Evolutionary conservation across 139 green algal species (phyloP), one percentile per base, ranked within the genome.

Genomic region (Protoeuglena noctilucae): DNA sequence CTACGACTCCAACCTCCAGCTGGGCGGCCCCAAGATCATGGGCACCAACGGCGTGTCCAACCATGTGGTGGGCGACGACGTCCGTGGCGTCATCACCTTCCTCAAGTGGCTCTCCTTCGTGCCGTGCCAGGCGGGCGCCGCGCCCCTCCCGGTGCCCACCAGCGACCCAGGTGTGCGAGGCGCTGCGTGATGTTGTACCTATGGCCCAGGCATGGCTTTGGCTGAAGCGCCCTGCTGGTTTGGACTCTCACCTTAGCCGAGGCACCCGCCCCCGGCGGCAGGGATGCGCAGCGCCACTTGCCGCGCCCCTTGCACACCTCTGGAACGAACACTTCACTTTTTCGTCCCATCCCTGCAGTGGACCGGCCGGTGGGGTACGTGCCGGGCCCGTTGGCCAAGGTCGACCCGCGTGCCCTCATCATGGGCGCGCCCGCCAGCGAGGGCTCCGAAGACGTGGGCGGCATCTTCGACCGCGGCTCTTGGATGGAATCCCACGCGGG

Each of bases 1-100:
- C 21, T 98, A 98, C 77, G 88, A 79, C n/a, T 84, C 65, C 2
- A 86, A 97, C 61, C 82, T 92, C 74, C 89, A 98, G 76, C 75
- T 97, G 55, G 89, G 91, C 27, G 91, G 89, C 0, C 89, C 87
- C 2, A 78, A 75, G 55, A 64, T 97, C 4, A 98, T 99, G 91
- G 88, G 75, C 7, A 67, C 68, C 30, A 98, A 98, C 60, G 91
- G 91, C 6, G 86, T 98, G 25, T 83, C 74, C 16, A 89, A 98
- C 69, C 74, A 87, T 26, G 66, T 89, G 14, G 90, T 98, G 12
- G 60, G 67, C n/a, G 86, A 97, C 48, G 91, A 98, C 60, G 70
- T 97, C 54, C 74, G 84, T 34, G 88, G 66, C 40, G 48, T 59
- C 2, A 24, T 41, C 16, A 26, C 54, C 3, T 70, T 81, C 19